Evolutionary conservation across 2,329 filamentous ascomycete species (phyloP), one percentile per base, ranked within the genome.

Genomic region (Triangularia setosa): DNA sequence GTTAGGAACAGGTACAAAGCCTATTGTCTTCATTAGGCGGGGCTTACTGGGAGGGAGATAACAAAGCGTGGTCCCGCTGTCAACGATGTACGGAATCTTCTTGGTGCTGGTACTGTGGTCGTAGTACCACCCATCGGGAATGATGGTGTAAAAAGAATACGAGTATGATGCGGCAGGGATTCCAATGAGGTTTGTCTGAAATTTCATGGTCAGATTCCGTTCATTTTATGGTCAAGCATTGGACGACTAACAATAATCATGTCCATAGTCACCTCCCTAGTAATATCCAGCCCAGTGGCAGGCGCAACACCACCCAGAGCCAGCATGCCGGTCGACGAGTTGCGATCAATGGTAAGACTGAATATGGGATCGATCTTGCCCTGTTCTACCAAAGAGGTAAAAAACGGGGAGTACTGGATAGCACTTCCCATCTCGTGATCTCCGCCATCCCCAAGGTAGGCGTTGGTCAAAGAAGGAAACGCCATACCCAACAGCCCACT

Each of bases 61-160:
- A 66, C 79, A 80, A 70, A 83, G 76, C 0, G 82, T 81, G 1
- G 83, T 84, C 30, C 81, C 81, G 16, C 79, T 83, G 72, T 85
- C 83, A 58, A 84, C 74, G 60, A 85, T 81, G 69, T 79, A 83
- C 4, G 80, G 80, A 61, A 79, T 80, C 69, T 78, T 80, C 33
- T 74, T 77, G 18, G 69, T 73, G 65, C 80, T 78, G 1, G 73
- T 78, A 4, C 75, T 79, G 48, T 75, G 73, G 24, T 77, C 81
- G 70, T 77, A 83, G 65, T 73, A 72, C 64, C 83, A 75, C 2
- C 81, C 82, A 62, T 83, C 80, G 0, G 80, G 79, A 57, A 84
- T 74, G 63, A 84, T 78, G 18, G 83, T 84, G 69, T 85, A 85
- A 71, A 82, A 84, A 2, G 82, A 83, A 64, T 81, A 80, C 64